Evolutionary conservation across 208 protist genomes (phyloP).

Genomic region (Acanthamoeba culbertsoni): DNA sequence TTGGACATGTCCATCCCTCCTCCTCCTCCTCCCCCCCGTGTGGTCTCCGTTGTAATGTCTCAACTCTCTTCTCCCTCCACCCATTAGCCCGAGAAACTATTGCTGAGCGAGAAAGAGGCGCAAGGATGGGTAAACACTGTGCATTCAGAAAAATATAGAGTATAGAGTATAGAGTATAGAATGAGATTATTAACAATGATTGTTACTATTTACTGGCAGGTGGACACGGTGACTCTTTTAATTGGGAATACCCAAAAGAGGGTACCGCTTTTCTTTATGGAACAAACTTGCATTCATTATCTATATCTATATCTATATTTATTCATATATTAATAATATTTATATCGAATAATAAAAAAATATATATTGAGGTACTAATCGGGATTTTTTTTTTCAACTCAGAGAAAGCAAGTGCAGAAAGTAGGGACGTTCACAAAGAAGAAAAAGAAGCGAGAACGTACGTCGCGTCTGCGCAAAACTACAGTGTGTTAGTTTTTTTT

Average conservation of each 20-base stretch:
- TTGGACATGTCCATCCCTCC: background rate
- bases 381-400: background rate
- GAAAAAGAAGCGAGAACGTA: background rate
- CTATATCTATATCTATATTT: background rate
- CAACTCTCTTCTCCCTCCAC: background rate
- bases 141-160: too few relatives aligned
- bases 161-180: too few relatives aligned
- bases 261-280: background rate
- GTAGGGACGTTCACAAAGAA: background rate
- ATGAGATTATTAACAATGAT: too few relatives aligned
- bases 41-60: background rate
- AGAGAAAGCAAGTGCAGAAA: background rate
- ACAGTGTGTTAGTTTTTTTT: too few relatives aligned
- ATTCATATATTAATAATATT: background rate
- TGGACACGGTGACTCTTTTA: background rate
- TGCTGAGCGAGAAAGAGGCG: background rate
- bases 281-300: too few relatives aligned
- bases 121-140: background rate
- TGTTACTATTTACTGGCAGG: too few relatives aligned
- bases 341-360: background rate
- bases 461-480: background rate
- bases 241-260: background rate
- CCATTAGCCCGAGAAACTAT: background rate
- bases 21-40: background rate
- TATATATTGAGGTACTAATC: background rate